Base-by-base conservation (phyloP, 805 yeast genomes). In the Metschnikowia picachoensis region DNA sequence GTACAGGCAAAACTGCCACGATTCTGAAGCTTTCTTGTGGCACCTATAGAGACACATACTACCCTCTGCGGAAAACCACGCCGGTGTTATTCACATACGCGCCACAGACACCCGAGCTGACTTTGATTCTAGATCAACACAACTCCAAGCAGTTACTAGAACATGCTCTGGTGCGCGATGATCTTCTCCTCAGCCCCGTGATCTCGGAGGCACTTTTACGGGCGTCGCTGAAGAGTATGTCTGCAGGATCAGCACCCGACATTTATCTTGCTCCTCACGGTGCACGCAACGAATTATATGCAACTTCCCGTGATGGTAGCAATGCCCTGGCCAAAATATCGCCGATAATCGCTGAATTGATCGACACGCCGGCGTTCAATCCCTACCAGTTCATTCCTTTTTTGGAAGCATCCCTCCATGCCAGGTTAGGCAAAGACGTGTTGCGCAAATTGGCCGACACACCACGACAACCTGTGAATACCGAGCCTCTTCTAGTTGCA, bases 361-460 rank as follows among this genome's bases (percentile, higher is more conserved):
- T 86, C 1, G 95, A 87, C 56, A 83, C 92, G 0, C 89, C 91
- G 0, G 80, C 85, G 2, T 84, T 82, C 60, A 77, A 80, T 38
- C 77, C 83, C 4, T 79, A 79, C 43, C 79, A 78, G 54, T 76
- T 83, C 30, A 86, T 87, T 9, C 95, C 94, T 1, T 87, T 86
- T 58, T 62, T 87, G 36, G 94, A 86, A 55, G 82, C 83, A 2
- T 83, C 90, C 0, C 55, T 86, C 8, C 83, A 83, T 59, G 71
- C 83, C 35, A 74, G 80, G 50, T 61, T 86, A 35, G 83, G 82
- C 38, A 76, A 73, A 40, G 82, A 80, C 30, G 74, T 80, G 12
- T 63, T 86, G 28, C 73, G 73, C 39, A 84, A 84, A 41, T 65
- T 86, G 41, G 86, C 85, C 4, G 71, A 79, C 49, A 84, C 78